Base-by-base conservation (phyloP, 306 rosid genomes). In the Alnus rubra region DNA sequence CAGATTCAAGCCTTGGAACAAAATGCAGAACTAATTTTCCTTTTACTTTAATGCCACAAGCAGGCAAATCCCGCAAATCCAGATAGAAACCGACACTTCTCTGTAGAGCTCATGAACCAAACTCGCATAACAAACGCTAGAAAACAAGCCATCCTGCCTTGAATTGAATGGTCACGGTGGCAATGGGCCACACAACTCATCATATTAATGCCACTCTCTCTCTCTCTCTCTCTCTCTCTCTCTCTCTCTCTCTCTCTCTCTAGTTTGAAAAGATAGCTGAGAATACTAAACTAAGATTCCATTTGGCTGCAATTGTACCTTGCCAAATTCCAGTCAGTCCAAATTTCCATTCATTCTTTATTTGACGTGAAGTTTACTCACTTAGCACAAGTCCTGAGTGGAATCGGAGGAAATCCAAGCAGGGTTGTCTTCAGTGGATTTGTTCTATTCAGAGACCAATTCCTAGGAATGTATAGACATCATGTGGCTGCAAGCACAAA, bases 21-120 rank as follows among this genome's bases (percentile, higher is more conserved):
- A 62, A 30, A 35, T 33, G 45, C 71, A 67, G 5, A 3, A 39
- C 11, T 9, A 2, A 0, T 35, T 37, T 67, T 39, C 42, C 71
- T 67, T 67, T 7, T 13, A 37, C 19, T 14, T 65, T 15, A 7
- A 39, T 33, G 28, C 51, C 45, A 67, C 48, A 39, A 18, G 15
- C 7, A 67, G 50, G 72, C 51, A 67, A 39, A 67, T 67, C 72
- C 72, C 72, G 51, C 7, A 42, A 67, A 67, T 67, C 72, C 15
- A 8, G 72, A 37, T 1, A 9, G 51, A 39, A 67, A 42, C 42
- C 12, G 72, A 67, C 72, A 0, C 6, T 64, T 67, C n/a, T 16
- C 51, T 18, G 31, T 39, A 18, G 51, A 64, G 47, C 23, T 35
- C 31, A 9, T 42, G 5, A 7, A 10, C 48, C 47, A 35, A 35